phyloP scores from a whole-genome alignment of 257 asterid species.

The Oldenlandia corymbosa region DNA sequence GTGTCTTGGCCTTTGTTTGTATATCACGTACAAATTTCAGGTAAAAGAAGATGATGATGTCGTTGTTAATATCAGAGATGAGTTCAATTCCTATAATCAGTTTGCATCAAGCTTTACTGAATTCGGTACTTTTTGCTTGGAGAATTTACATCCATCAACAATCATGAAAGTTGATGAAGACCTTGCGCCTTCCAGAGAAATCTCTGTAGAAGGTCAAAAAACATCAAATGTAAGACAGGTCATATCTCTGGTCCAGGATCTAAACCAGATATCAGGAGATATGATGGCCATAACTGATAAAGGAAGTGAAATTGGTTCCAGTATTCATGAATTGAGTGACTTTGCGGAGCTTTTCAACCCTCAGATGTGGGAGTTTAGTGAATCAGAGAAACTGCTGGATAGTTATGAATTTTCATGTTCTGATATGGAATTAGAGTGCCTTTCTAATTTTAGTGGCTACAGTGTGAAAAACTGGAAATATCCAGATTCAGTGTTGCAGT shows the following conservation, averaged over 20 bases:
- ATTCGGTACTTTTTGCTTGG: conserved; percentile 22
- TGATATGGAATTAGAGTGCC: conserved; percentile 30
- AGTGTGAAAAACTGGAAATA: conserved; percentile 17
- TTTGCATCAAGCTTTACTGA: conserved; percentile 25
- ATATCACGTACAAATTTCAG: conserved; percentile 32
- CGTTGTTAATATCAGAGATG: conserved; percentile 31
- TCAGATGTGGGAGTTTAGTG: conserved; percentile 32
- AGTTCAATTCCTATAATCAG: conserved; percentile 31
- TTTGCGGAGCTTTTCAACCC: conserved; percentile 26
- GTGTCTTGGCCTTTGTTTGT: background rate
- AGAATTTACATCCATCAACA: conserved; percentile 29
- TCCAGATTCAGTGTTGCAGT: conserved; percentile 28
- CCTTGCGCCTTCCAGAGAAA: conserved; percentile 22
- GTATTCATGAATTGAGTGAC: conserved; percentile 28
- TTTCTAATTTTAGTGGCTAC: conserved; percentile 28
- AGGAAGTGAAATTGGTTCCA: conserved; percentile 25
- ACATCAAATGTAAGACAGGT: conserved; percentile 23
- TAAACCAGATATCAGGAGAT: conserved; percentile 25
- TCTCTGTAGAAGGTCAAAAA: conserved; percentile 22
- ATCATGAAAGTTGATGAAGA: conserved; percentile 23
- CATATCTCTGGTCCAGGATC: conserved; percentile 41
- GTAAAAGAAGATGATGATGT: conserved; percentile 61
- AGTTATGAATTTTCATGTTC: conserved; percentile 23
- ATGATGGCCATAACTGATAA: conserved; percentile 20
- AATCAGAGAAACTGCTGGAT: conserved; percentile 22